These are phyloP conservation scores for Mortierella antarctica DNA, from an alignment of 192 early-diverging fungal genomes.

Conservation along the genomic window DNA sequence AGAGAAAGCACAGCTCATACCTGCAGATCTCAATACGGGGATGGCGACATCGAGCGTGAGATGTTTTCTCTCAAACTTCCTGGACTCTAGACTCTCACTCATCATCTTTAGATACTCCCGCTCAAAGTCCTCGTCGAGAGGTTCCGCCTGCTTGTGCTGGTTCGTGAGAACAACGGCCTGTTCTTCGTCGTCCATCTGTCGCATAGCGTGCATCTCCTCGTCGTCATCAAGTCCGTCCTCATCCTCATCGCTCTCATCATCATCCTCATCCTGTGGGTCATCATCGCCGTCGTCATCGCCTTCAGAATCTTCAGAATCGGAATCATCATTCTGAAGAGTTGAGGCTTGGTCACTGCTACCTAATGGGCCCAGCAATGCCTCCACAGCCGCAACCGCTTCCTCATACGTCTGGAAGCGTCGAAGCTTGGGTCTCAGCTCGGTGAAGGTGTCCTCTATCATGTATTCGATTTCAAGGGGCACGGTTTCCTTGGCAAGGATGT, in stretches of 20 bases:
- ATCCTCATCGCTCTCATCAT: slow-evolving; percentile 58
- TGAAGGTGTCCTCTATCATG: slow-evolving; percentile 82
- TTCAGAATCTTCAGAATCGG: slow-evolving; percentile 46
- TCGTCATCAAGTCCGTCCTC: slow-evolving; percentile 65
- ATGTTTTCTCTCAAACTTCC: slow-evolving; percentile 82
- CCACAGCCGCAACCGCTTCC: slow-evolving; percentile 79
- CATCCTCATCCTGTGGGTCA: slow-evolving; percentile 47
- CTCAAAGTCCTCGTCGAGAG: slow-evolving; percentile 91
- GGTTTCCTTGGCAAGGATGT: slow-evolving; percentile 83
- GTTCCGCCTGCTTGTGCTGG: slow-evolving; percentile 67
- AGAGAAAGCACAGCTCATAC: slow-evolving; percentile 7
- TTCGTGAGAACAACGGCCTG: slow-evolving; percentile 76
- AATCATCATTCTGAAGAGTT: slow-evolving; percentile 58
- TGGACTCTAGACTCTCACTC: slow-evolving; percentile 88
- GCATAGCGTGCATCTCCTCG: slow-evolving; percentile 40
- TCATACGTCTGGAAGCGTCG: slow-evolving; percentile 76
- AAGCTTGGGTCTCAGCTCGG: slow-evolving; percentile 74
- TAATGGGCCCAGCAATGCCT: slow-evolving; percentile 61
- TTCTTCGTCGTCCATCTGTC: slow-evolving; percentile 70
- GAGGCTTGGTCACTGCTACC: slow-evolving; percentile 52
- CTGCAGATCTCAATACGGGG: slow-evolving; percentile 75
- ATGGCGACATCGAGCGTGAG: slow-evolving; percentile 90
- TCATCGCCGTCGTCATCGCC: slow-evolving; percentile 57
- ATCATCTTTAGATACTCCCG: slow-evolving; percentile 90
- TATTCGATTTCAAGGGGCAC: slow-evolving; percentile 92